Evolutionary conservation across 768 basidiomycete genomes (phyloP), one percentile per base, ranked within the genome.

Genomic region (Gloeophyllum trabeum): DNA sequence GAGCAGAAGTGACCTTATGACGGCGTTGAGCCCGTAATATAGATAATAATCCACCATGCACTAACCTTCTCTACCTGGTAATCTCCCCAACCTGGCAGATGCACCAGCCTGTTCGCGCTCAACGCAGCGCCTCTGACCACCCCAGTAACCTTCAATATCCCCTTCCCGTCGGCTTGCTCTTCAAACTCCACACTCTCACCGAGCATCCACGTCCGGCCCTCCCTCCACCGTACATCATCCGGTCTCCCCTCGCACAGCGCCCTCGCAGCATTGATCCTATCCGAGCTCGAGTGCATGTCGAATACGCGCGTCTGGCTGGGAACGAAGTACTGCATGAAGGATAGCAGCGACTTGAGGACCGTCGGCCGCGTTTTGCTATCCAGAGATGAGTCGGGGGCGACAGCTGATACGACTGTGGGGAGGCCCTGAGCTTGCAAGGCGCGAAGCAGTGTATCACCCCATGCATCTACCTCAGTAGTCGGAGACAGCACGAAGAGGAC

Each of bases 301-400:
- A 79, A 85, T 0, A 98, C 70, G 24, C 81, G 72, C 5, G 70
- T 63, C 52, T 92, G 83, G 19, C 73, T 69, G 2, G 94, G 94
- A 46, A 88, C 86, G 60, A 98, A 99, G 62, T 97, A 97, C 48
- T 82, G 81, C 44, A 93, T 79, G 67, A 97, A 99, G 6, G 92
- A 96, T 6, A 94, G 71, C 4, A 97, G 69, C 1, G 91, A 96
- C 63, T 89, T 92, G 43, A 89, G 63, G 37, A 91, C 72, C 14
- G 75, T 75, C 1, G 75, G 53, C 23, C 76, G 76, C 24, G 75
- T 63, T 61, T 90, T 90, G 4, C 63, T 50, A 43, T 81, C 82
- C 32, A 76, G 58, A 3, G 64, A 52, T 10, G 63, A 46, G 43
- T 73, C 65, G 4, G 80, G 70, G 14, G 80, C 67, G 35, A 90